These are phyloP conservation scores for Acidiella bohemica DNA, from an alignment of 495 filamentous ascomycete genomes.

Conservation along the genomic window DNA sequence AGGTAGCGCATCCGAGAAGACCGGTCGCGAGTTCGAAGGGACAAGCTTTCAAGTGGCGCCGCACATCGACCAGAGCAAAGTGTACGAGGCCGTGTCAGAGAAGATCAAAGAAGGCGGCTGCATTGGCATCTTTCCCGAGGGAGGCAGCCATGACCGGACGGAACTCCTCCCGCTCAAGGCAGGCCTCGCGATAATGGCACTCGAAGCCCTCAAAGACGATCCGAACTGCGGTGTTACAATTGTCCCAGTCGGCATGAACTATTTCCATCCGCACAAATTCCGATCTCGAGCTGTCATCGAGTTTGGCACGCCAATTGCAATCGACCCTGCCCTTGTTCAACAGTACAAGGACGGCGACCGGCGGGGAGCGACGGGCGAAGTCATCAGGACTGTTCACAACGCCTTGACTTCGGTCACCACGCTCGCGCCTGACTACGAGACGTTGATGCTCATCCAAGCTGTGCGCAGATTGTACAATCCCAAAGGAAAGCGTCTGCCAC, in stretches of 20 bases:
- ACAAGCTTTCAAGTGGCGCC: constrained; percentile 77
- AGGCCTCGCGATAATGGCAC: constrained; percentile 94
- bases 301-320: constrained; percentile 77
- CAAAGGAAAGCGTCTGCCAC: constrained; percentile 81
- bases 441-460: constrained; percentile 91
- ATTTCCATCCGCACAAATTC: constrained; percentile 99
- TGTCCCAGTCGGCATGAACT: constrained; percentile 99
- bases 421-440: constrained; percentile 89
- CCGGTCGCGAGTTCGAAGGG: constrained; percentile 46
- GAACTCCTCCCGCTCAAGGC: constrained; percentile 92
- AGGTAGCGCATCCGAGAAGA: constrained; percentile 20
- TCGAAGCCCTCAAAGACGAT: constrained; percentile 77
- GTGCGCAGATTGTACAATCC: constrained; percentile 87
- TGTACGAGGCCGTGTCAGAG: constrained; percentile 86
- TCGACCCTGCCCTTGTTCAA: constrained; percentile 67
- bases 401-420: constrained; percentile 80
- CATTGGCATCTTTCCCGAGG: constrained; percentile 95
- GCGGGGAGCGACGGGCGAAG: constrained; percentile 65
- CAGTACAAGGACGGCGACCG: constrained; percentile 71
- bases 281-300: constrained; percentile 92
- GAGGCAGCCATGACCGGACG: constrained; percentile 91
- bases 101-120: constrained; percentile 70
- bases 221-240: constrained; percentile 90
- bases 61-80: constrained; percentile 84
- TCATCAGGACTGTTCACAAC: constrained; percentile 78